A percentile compares a stretch with the other conserved stretches of the same genome.
These are phyloP conservation scores for Fragaria vesca DNA, from an alignment of 306 rosid genomes.

Conservation along the genomic window DNA sequence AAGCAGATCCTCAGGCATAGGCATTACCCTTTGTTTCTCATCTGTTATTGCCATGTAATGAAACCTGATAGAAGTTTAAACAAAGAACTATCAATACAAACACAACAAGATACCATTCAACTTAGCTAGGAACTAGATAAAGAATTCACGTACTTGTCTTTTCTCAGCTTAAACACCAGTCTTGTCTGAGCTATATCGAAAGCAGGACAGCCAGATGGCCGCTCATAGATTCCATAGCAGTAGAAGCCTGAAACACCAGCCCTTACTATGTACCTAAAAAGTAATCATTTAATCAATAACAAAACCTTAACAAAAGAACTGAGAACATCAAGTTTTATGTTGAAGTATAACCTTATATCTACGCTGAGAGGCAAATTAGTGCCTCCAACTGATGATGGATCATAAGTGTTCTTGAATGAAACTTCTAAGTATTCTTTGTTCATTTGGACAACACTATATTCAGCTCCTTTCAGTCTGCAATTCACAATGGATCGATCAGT, in stretches of 20 bases:
- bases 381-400: constrained; percentile 23
- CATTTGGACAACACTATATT: constrained; percentile 31
- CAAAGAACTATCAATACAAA: constrained; percentile 3
- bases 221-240: constrained; percentile 42
- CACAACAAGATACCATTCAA: constrained; percentile 1
- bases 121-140: not conserved
- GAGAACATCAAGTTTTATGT: not conserved
- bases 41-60: constrained; percentile 51
- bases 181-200: constrained; percentile 52
- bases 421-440: constrained; percentile 33
- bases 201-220: constrained; percentile 30
- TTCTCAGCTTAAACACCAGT: constrained; percentile 41
- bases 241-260: constrained; percentile 46
- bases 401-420: constrained; percentile 29
- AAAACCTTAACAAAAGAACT: not conserved
- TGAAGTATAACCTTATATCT: constrained; percentile 38
- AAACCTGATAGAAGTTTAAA: constrained; percentile 30
- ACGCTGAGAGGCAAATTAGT: constrained; percentile 34
- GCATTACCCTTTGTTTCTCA: constrained; percentile 51
- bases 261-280: constrained; percentile 38
- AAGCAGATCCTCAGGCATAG: constrained; percentile 44
- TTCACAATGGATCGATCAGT: not conserved
- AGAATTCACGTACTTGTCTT: constrained; percentile 32
- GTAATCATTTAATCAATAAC: not conserved
- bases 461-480: constrained; percentile 37